Conservation (phyloP, 2,329 filamentous ascomycete species). For the Calonectria multiphialidica region DNA sequence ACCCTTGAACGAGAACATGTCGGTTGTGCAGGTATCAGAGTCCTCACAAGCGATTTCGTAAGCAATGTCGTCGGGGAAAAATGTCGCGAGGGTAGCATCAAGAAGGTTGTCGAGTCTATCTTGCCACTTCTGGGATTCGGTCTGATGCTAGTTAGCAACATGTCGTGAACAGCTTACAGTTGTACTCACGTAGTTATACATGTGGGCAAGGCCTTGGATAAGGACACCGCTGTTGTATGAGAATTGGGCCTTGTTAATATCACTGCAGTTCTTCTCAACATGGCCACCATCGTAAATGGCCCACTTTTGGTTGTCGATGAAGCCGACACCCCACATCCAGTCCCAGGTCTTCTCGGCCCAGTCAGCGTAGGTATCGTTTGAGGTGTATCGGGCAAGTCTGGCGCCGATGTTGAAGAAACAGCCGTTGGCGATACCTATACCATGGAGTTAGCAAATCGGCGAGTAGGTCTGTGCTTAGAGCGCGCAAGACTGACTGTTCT, state of each 20-base stretch:
- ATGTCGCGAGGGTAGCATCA: conserved; percentile 54
- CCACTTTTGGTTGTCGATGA: conserved; percentile 71
- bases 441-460: conserved; percentile 6
- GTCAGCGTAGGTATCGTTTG: conserved; percentile 73
- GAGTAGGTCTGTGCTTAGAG: neutral
- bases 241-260: conserved; percentile 73
- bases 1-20: conserved; percentile 74
- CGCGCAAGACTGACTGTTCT: conserved; percentile 60
- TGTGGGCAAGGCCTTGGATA: conserved; percentile 72
- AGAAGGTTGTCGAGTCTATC: conserved; percentile 57
- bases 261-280: conserved; percentile 68
- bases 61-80: conserved; percentile 69
- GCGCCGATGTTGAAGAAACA: conserved; percentile 75
- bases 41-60: conserved; percentile 72
- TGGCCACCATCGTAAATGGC: conserved; percentile 75
- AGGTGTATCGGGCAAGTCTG: conserved; percentile 78
- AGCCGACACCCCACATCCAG: conserved; percentile 66
- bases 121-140: conserved; percentile 64
- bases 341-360: conserved; percentile 73
- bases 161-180: neutral
- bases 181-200: conserved; percentile 72
- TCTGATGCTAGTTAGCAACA: conserved; percentile 45
- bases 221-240: conserved; percentile 75
- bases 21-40: conserved; percentile 67
- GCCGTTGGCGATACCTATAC: conserved; percentile 67